These are phyloP conservation scores for Phytophthora uliginosa DNA, from an alignment of 352 stramenopile species.

Conservation along the genomic window DNA sequence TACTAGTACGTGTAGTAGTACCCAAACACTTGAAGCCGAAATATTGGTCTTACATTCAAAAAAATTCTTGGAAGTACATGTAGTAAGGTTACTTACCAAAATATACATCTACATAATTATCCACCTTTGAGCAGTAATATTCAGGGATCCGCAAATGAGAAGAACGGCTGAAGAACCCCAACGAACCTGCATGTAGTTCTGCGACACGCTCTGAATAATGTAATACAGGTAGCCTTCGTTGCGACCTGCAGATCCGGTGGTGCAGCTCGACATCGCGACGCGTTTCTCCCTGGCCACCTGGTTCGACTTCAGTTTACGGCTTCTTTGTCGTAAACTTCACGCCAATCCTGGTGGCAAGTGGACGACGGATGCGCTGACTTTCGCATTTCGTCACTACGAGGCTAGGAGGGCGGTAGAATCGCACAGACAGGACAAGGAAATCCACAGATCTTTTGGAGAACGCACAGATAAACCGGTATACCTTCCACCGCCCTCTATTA, in stretches of 20 bases:
- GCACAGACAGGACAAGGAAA: too few species aligned
- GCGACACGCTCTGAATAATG: slow-evolving; percentile 1
- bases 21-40: not conserved
- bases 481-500: too few species aligned
- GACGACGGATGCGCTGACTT: slow-evolving; percentile 2
- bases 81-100: too few species aligned
- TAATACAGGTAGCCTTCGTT: not conserved
- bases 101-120: too few species aligned
- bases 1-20: too few species aligned
- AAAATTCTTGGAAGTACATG: not conserved
- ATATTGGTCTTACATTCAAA: not conserved
- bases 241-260: not conserved
- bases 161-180: not conserved
- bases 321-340: not conserved
- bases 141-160: not conserved
- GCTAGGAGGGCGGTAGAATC: too few species aligned
- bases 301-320: slow-evolving; percentile 18
- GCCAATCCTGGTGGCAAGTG: slow-evolving; percentile 1
- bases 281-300: slow-evolving; percentile 10
- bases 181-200: not conserved
- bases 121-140: too few species aligned
- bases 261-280: slow-evolving; percentile 7
- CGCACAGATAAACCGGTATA: too few species aligned
- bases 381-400: not conserved
- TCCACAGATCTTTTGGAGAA: too few species aligned